Conservation (phyloP, 2,329 filamentous ascomycete genomes). For the Plenodomus tracheiphilus region DNA sequence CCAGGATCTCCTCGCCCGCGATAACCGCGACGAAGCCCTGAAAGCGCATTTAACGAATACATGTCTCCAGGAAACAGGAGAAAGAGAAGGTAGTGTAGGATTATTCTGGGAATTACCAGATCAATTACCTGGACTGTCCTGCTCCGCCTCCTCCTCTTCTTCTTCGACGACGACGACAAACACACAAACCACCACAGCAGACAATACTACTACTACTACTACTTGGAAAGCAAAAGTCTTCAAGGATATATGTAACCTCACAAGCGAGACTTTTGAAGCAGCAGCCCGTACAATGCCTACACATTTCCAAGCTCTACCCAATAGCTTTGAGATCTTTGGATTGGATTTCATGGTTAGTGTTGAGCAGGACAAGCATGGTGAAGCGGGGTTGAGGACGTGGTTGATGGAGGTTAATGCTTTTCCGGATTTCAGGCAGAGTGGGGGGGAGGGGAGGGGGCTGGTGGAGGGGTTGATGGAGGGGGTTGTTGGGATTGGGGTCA, state of each 20-base stretch:
- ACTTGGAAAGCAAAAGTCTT: slow-evolving; percentile 67
- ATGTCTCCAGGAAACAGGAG: slow-evolving; percentile 71
- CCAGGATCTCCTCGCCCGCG: slow-evolving; percentile 13
- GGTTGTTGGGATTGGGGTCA: slow-evolving; percentile 68
- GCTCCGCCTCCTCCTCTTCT: not conserved
- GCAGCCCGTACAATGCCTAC: slow-evolving; percentile 81
- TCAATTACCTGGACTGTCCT: slow-evolving; percentile 20
- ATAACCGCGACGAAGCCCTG: slow-evolving; percentile 53
- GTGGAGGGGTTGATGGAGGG: slow-evolving; percentile 78
- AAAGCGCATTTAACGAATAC: slow-evolving; percentile 90
- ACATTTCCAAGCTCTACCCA: slow-evolving; percentile 87
- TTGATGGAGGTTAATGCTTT: slow-evolving; percentile 94
- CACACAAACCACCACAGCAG: too few relatives aligned
- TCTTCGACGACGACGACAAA: too few relatives aligned
- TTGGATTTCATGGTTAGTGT: slow-evolving; percentile 77
- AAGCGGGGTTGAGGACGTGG: slow-evolving; percentile 57
- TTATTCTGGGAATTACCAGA: slow-evolving; percentile 72
- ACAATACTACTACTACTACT: not conserved
- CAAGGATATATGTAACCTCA: slow-evolving; percentile 71
- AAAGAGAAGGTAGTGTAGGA: slow-evolving; percentile 67
- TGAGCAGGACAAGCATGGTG: slow-evolving; percentile 52
- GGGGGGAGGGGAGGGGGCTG: slow-evolving; percentile 69
- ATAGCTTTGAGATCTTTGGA: slow-evolving; percentile 90
- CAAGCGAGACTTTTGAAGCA: slow-evolving; percentile 81
- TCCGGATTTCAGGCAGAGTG: slow-evolving; percentile 93